Evolutionary conservation across 2,329 filamentous ascomycete species (phyloP).

Genomic region (Hypocrella siamensis): DNA sequence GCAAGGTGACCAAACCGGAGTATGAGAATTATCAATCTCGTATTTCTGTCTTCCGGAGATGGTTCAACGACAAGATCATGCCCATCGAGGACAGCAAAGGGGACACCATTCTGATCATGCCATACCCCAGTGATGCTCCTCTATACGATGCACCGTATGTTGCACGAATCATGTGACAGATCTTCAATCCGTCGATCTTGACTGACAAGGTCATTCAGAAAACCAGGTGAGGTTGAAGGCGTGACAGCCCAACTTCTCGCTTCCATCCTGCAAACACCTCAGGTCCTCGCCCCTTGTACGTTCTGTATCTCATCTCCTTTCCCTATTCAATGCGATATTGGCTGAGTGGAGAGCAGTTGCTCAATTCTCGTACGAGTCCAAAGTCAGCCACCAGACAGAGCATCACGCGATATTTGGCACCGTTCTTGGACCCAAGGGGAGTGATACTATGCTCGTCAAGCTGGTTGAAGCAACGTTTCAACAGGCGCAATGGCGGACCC

Average conservation of each 20-base stretch:
- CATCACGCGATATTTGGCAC: slow-evolving; percentile 15
- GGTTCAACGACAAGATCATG: slow-evolving; percentile 16
- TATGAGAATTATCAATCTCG: slow-evolving; percentile 9
- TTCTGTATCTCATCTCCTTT: slow-evolving; percentile 1
- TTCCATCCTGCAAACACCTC: slow-evolving; percentile 13
- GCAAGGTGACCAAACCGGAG: slow-evolving; percentile 8
- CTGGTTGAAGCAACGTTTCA: slow-evolving; percentile 14
- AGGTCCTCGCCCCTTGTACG: slow-evolving; percentile 20
- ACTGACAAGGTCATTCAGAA: slow-evolving; percentile 1
- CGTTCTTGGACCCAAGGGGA: slow-evolving; percentile 12
- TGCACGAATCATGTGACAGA: neutral
- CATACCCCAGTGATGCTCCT: slow-evolving; percentile 7
- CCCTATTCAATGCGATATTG: neutral
- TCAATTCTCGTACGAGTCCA: slow-evolving; percentile 15
- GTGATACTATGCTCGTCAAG: slow-evolving; percentile 12
- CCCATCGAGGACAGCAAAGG: slow-evolving; percentile 3
- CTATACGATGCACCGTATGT: slow-evolving; percentile 7
- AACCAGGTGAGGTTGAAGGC: slow-evolving; percentile 7
- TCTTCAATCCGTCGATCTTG: neutral
- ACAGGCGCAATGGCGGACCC: slow-evolving; percentile 11
- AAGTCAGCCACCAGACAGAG: slow-evolving; percentile 12
- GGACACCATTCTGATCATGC: slow-evolving; percentile 10
- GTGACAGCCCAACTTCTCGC: slow-evolving; percentile 13
- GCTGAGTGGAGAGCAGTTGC: slow-evolving; percentile 8
- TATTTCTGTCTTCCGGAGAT: slow-evolving; percentile 13